Evolutionary conservation across 352 stramenopile species (phyloP).

Genomic region (Globisporangium orthogonon): DNA sequence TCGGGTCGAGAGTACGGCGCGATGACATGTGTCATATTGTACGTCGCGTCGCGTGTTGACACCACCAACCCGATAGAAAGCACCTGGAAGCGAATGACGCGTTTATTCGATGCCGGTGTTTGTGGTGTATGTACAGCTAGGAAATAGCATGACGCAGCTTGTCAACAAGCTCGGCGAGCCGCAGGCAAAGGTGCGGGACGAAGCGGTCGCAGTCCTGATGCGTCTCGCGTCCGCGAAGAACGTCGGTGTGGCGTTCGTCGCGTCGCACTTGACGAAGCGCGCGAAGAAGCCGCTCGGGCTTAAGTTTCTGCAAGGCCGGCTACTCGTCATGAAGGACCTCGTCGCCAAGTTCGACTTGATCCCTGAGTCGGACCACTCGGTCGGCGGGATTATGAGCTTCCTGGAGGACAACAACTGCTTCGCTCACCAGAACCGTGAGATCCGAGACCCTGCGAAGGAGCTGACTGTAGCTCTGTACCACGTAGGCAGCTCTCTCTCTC

Average conservation of each 20-base stretch:
- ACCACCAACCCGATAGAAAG: too few species aligned
- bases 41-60: constrained; percentile 12
- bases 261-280: constrained; percentile 53
- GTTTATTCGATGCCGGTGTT: too few species aligned
- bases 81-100: too few species aligned
- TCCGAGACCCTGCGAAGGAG: constrained; percentile 86
- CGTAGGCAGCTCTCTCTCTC: constrained; percentile 12
- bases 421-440: constrained; percentile 82
- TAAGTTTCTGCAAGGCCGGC: constrained; percentile 60
- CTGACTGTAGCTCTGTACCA: constrained; percentile 75
- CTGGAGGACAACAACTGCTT: constrained; percentile 82
- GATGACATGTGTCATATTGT: constrained; percentile 71
- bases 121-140: constrained; percentile 29
- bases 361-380: constrained; percentile 42
- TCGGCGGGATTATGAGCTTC: constrained; percentile 66
- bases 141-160: constrained; percentile 70
- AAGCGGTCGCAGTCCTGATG: constrained; percentile 36
- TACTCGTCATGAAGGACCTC: constrained; percentile 57
- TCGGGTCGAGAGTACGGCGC: constrained; percentile 32
- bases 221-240: constrained; percentile 53
- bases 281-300: constrained; percentile 70
- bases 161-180: constrained; percentile 74
- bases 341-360: constrained; percentile 46
- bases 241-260: constrained; percentile 59
- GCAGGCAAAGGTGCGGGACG: constrained; percentile 68